Evolutionary conservation across 2,329 filamentous ascomycete genomes (phyloP), one percentile per base, ranked within the genome.

Genomic region (Fusarium phyllophilum): DNA sequence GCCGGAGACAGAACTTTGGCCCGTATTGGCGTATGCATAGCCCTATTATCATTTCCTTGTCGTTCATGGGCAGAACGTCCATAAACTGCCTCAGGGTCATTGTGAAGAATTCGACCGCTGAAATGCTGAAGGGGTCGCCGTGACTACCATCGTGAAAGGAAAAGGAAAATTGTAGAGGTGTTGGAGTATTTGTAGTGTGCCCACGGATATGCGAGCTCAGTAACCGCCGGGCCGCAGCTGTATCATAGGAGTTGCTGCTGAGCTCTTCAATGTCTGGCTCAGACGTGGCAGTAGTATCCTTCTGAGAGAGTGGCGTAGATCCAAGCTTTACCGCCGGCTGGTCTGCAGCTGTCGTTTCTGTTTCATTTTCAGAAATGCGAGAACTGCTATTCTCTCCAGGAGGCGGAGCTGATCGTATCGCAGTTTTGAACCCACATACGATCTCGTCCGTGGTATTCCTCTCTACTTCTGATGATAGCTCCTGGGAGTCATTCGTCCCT

Each of bases 61-160:
- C 34, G 20, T 61, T 56, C 34, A 77, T 39, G 15, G 56, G 58
- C 17, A 73, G 61, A 13, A 57, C 57, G 4, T 39, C 36, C 5
- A 75, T 49, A 6, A 75, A 57, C 8, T 70, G 54, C 9, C 31
- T 33, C 18, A 75, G 62, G 1, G 68, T 55, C 55, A 63, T 64
- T 8, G 39, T 12, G 24, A 55, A 66, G 55, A 73, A 73, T 18
- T 42, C 13, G 14, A 34, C 18, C 9, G 49, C 38, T 1, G 41
- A 42, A n/a, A 70, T 60, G 12, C 39, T 48, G 48, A 51, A 72
- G 11, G 34, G 33, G 7, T 56, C 48, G 22, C 45, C 48, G 18
- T 52, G 46, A 18, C 36, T 38, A 18, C 38, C 61, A 22, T 60
- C 54, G 18, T 66, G 48, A 22, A 74, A 51, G 8, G 38, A 64